These are phyloP conservation scores for Talaromyces trachyspermus DNA, from an alignment of 495 filamentous ascomycete genomes.

Conservation along the genomic window DNA sequence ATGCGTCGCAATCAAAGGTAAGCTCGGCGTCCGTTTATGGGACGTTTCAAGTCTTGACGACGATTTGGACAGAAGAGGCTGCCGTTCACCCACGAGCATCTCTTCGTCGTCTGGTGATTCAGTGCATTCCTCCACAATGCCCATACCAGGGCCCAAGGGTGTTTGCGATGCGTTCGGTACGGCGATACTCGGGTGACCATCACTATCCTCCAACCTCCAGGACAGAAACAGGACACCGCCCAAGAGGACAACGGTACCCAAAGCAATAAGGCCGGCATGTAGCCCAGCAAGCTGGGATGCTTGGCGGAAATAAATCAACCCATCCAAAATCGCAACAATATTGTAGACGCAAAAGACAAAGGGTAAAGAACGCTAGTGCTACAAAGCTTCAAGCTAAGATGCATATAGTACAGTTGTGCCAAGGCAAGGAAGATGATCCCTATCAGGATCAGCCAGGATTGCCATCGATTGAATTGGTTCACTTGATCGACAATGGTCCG, in stretches of 20 bases:
- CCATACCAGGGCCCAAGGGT: constrained; percentile 38
- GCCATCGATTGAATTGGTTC: constrained; percentile 96
- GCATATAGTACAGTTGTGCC: constrained; percentile 89
- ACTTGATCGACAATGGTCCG: constrained; percentile 77
- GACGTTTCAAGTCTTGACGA: constrained; percentile 13
- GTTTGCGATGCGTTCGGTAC: constrained; percentile 32
- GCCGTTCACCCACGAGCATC: constrained; percentile 25
- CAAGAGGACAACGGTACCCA: constrained; percentile 82
- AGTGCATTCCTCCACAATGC: constrained; percentile 30
- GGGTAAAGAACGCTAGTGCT: constrained; percentile 96
- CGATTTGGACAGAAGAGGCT: constrained; percentile 28
- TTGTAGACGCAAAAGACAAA: constrained; percentile 99
- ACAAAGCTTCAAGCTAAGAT: constrained; percentile 85
- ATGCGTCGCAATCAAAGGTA: constrained; percentile 24
- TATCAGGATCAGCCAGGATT: constrained; percentile 90
- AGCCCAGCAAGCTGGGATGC: constrained; percentile 65
- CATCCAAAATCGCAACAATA: constrained; percentile 96
- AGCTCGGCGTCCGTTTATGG: constrained; percentile 32
- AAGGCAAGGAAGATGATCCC: constrained; percentile 77
- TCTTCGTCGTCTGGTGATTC: constrained; percentile 25
- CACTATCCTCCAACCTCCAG: constrained; percentile 78
- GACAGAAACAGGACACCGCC: constrained; percentile 84
- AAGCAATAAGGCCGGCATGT: constrained; percentile 73
- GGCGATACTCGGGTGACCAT: constrained; percentile 44
- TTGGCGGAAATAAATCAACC: constrained; percentile 93